Conservation (phyloP, 345 rosid species). For the Salix arbutifolia region DNA sequence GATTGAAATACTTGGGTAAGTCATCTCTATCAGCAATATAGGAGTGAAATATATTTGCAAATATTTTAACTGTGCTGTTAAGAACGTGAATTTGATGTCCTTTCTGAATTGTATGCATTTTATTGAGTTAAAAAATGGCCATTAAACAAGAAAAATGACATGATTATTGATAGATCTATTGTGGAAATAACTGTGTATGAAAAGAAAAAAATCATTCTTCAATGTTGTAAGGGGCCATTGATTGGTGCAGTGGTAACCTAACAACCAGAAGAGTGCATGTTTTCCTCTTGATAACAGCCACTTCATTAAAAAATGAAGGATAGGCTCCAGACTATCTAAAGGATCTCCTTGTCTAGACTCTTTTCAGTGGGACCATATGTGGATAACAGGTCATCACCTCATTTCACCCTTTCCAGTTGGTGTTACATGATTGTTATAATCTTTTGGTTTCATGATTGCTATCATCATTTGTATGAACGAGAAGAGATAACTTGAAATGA, state of each 20-base stretch:
- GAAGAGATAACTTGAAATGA: too few species aligned
- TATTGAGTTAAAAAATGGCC: not conserved
- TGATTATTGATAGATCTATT: not conserved
- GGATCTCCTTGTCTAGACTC: not conserved
- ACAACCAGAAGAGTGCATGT: not conserved
- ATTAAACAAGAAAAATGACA: not conserved
- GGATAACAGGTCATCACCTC: not conserved
- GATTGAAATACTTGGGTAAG: slow-evolving; percentile 88
- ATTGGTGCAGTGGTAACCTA: not conserved
- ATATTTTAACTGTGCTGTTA: not conserved
- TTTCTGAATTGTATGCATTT: not conserved
- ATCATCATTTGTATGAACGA: not conserved
- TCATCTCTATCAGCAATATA: slow-evolving; percentile 8
- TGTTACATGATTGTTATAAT: not conserved
- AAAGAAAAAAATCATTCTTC: not conserved
- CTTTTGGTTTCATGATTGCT: not conserved
- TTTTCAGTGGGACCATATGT: not conserved
- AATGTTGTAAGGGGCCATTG: not conserved
- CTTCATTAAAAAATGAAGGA: not conserved
- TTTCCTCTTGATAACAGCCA: not conserved
- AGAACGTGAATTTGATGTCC: not conserved
- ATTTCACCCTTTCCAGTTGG: not conserved
- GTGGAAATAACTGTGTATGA: not conserved
- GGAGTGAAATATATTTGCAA: not conserved
- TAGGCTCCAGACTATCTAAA: not conserved